Evolutionary conservation across 129 eudicot species (phyloP).

Genomic region (Deinandra increscens): DNA sequence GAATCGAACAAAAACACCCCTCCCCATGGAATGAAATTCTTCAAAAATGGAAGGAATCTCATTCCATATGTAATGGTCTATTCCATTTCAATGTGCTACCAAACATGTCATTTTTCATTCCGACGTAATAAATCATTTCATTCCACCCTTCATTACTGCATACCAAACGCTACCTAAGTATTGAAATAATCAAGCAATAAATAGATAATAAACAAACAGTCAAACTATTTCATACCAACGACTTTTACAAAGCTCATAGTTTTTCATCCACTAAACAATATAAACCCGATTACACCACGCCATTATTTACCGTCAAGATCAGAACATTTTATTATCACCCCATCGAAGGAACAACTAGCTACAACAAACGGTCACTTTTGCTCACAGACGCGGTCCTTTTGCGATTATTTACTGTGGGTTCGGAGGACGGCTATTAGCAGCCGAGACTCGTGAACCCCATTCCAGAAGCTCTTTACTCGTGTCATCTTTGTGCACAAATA

Average conservation of each 20-base stretch:
- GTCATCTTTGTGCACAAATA: constrained; percentile 74
- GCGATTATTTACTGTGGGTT: constrained; percentile 71
- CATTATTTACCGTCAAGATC: constrained; percentile 9
- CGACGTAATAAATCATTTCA: too few species aligned
- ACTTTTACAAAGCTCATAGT: constrained; percentile 10
- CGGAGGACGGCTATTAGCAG: constrained; percentile 85
- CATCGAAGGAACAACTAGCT: neutral
- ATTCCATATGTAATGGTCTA: too few species aligned
- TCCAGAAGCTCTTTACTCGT: constrained; percentile 90
- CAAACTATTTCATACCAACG: neutral
- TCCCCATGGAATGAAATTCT: too few species aligned
- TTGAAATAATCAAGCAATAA: too few species aligned
- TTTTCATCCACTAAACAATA: neutral
- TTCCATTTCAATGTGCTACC: too few species aligned
- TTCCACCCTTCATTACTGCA: too few species aligned
- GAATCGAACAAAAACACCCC: too few species aligned
- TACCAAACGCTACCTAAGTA: too few species aligned
- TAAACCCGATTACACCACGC: neutral
- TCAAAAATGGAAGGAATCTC: too few species aligned
- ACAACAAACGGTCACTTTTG: too few species aligned
- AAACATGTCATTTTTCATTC: too few species aligned
- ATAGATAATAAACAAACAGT: too few species aligned
- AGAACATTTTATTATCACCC: neutral
- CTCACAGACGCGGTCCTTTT: neutral
- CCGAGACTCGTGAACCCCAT: constrained; percentile 89